Base-by-base conservation (phyloP, 345 rosid species). In the Citrus medica region DNA sequence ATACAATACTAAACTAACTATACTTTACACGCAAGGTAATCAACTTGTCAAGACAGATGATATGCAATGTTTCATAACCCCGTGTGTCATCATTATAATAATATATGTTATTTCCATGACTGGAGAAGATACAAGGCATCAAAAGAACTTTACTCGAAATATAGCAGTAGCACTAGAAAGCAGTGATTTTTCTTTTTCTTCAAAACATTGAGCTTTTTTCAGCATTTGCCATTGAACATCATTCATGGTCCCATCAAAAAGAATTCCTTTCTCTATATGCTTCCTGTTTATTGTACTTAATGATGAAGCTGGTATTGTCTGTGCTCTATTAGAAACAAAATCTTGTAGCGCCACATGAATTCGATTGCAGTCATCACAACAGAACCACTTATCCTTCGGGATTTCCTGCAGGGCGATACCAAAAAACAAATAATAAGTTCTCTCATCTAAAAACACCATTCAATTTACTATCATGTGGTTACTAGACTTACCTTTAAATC, bases 361-460 rank as follows among this genome's bases (percentile, higher is more conserved):
- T 82, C 85, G 84, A 61, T 82, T 84, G 88, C 99, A 97, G 79
- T 89, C 94, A 68, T 86, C 86, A 80, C 94, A 88, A 75, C 99
- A 97, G 84, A 94, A 94, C 99, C 99, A 94, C 74, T 89, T 89
- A 42, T 84, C 94, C 76, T 83, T 82, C 28, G 99, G 98, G 71
- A 97, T 83, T 87, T 88, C 98, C 99, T 97, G 84, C 33, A 19
- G 63, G 35, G 67, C 19, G 21, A 86, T 60, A 35, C 30, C 59
- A 51, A 78, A 58, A 80, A 40, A 62, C 2, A 25, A 24, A 35
- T 64, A 38, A 62, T 19, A 38, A 63, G 62, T 37, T 56, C 55
- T 64, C 53, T 69, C 37, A 10, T 35, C 76, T 67, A 67, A 78
- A 78, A 71, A 17, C 71, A 76, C 70, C 62, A 55, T 51, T 66